Percentiles rank a stretch among this genome's conserved stretches.
phyloP scores from a whole-genome alignment of 768 basidiomycete species.

The Macrolepiota fuliginosa region DNA sequence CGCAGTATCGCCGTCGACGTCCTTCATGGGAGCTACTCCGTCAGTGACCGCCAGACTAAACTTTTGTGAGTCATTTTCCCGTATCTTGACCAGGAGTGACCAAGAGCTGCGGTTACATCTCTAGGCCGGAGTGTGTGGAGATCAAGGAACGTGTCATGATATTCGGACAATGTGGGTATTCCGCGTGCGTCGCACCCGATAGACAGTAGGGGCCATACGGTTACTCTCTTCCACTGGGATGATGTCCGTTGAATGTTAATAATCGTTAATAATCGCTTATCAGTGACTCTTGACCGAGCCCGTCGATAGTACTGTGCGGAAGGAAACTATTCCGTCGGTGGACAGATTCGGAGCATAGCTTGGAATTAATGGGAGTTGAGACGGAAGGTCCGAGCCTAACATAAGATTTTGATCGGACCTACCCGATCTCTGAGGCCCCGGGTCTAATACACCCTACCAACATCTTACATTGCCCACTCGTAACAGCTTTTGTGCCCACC shows the following conservation, averaged over 20 bases:
- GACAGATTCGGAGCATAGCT: neutral
- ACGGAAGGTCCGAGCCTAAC: too few relatives aligned
- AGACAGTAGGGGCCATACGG: neutral
- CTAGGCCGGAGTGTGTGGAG: neutral
- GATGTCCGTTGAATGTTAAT: neutral
- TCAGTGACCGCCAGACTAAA: neutral
- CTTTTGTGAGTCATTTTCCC: neutral
- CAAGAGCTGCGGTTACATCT: neutral
- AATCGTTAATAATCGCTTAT: neutral
- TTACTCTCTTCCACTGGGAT: neutral
- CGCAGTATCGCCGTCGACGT: neutral
- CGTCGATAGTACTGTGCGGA: neutral
- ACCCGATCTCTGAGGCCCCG: too few relatives aligned
- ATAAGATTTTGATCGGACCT: too few relatives aligned
- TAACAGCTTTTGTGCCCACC: too few relatives aligned
- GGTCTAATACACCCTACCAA: too few relatives aligned
- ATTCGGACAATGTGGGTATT: neutral
- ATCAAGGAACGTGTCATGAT: constrained; percentile 1
- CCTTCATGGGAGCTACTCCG: neutral
- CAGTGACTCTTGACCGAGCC: neutral
- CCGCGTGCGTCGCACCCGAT: constrained; percentile 2
- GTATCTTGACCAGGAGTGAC: neutral
- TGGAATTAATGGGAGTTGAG: neutral
- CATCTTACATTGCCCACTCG: too few relatives aligned
- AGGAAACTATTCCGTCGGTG: neutral